Evolutionary conservation across 306 rosid genomes (phyloP), one percentile per base, ranked within the genome.

Genomic region (Corylus americana): DNA sequence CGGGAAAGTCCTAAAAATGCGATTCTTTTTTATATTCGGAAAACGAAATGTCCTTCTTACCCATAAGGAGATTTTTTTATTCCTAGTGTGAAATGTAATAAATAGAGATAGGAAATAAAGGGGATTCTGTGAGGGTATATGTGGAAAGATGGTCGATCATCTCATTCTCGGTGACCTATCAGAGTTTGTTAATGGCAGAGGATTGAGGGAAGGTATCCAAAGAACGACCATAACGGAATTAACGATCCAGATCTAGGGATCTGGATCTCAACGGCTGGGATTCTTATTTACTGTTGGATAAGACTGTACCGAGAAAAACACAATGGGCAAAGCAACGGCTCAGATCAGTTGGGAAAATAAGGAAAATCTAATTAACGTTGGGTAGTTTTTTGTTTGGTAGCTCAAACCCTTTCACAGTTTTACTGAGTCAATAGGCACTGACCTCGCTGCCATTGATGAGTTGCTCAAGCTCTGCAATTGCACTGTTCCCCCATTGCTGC

Each of bases 391-490:
- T 66, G 67, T 73, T 35, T 48, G 5, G 66, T 64, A 35, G 66
- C 82, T 2, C 22, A 57, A 42, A 2, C 61, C n/a, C 12, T 27
- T 69, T 29, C 1, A 31, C 51, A 5, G 61, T 17, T 47, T 74
- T 54, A 29, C 11, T 7, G 72, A 63, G 55, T 61, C 8, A 10
- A 70, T 74, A 73, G 73, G 42, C 74, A 69, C 83, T 70, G 59
- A 90, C 97, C 97, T 91, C 77, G 73, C 90, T 77, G 83, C 97
- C 97, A 94, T 92, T 81, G 97, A 84, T 45, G 97, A 85, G 82
- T 87, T 89, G 73, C 82, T 88, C 71, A 81, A 91, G 93, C 94
- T 94, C 88, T 79, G 86, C 81, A 89, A 45, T 78, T 85, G 22
- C 74, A 74, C 90, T 1, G 83, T 71, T 75, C 77, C 89, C 76